phyloP scores from a whole-genome alignment of 2,329 filamentous ascomycete genomes.

The Ophiostoma angusticollis region DNA sequence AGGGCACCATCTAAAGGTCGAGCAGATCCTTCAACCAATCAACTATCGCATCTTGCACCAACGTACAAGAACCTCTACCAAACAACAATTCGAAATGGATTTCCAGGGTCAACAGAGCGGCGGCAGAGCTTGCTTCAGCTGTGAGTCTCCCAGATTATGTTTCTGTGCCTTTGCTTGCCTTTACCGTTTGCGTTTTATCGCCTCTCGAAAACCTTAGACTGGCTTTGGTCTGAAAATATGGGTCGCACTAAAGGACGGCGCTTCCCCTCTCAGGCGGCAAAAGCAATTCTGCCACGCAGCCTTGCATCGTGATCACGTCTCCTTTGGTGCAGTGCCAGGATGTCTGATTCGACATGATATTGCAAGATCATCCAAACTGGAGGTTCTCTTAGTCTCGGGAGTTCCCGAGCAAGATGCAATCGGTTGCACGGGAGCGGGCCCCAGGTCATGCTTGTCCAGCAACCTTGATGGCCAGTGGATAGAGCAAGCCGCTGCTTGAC shows the following conservation, averaged over 20 bases:
- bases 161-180: constrained; percentile 1
- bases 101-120: constrained; percentile 12
- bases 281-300: too few relatives aligned
- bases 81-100: constrained; percentile 13
- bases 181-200: not conserved
- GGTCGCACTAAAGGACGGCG: too few relatives aligned
- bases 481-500: constrained; percentile 1
- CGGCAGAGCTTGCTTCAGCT: constrained; percentile 16
- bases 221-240: constrained; percentile 1
- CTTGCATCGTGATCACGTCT: too few relatives aligned
- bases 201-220: not conserved
- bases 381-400: constrained; percentile 9
- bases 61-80: not conserved
- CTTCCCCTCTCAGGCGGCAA: too few relatives aligned
- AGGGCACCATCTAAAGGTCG: too few relatives aligned
- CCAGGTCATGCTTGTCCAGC: not conserved
- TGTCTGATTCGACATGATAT: too few relatives aligned
- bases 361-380: not conserved
- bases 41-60: not conserved
- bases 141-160: constrained; percentile 13
- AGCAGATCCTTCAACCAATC: not conserved
- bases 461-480: constrained; percentile 13
- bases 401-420: constrained; percentile 7
- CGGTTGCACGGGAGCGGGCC: not conserved
- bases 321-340: too few relatives aligned